Conservation (phyloP, 768 basidiomycete species). For the Aureoboletus auriporus region DNA sequence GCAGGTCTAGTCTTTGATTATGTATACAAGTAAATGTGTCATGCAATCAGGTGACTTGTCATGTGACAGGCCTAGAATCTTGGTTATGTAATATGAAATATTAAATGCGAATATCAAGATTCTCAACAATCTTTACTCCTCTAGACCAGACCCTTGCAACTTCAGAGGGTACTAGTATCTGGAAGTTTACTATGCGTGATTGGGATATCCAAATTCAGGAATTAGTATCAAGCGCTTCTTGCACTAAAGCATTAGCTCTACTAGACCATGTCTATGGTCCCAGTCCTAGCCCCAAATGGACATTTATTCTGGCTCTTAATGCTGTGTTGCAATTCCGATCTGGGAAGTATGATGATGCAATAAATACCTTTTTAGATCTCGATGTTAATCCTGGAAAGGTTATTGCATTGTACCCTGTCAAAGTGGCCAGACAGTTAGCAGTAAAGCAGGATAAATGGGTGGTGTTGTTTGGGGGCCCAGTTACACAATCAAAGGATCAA, state of each 20-base stretch:
- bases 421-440: conserved; percentile 73
- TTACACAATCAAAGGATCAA: conserved; percentile 12
- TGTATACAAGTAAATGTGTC: too few species aligned
- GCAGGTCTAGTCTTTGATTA: too few species aligned
- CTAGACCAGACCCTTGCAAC: conserved; percentile 62
- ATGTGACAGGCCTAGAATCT: too few species aligned
- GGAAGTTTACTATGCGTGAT: conserved; percentile 66
- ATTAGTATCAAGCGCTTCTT: conserved; percentile 61
- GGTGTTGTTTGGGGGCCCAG: conserved; percentile 76
- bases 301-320: conserved; percentile 64
- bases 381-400: conserved; percentile 94
- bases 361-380: conserved; percentile 83
- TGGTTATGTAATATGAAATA: too few species aligned
- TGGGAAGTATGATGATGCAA: conserved; percentile 69
- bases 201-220: conserved; percentile 87
- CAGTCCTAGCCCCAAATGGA: conserved; percentile 33
- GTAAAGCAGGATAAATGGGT: conserved; percentile 74
- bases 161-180: conserved; percentile 73
- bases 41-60: too few species aligned
- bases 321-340: conserved; percentile 75
- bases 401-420: conserved; percentile 80
- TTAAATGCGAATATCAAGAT: too few species aligned
- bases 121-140: too few species aligned
- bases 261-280: conserved; percentile 43
- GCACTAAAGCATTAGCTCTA: conserved; percentile 76